Base-by-base conservation (phyloP, 1,284 basidiomycete genomes). In the Malassezia dermatis region DNA sequence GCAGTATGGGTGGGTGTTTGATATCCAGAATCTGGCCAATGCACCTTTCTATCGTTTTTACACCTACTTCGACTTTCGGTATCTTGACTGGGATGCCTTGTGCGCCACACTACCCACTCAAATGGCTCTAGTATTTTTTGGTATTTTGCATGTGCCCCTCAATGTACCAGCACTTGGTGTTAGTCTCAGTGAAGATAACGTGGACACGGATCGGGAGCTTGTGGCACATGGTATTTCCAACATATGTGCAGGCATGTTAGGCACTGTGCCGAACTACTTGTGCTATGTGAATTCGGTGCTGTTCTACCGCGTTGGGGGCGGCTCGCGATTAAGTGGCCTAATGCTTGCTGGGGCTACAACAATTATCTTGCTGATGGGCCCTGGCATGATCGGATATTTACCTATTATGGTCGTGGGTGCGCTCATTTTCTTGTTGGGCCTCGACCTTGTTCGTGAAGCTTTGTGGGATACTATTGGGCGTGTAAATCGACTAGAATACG, bases 211-310 rank as follows among this genome's bases (percentile, higher is more conserved):
- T 72, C 84, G 85, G 56, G 93, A 98, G 74, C 83, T 98, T 1
- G 81, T 94, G 37, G 89, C 83, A 1, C 93, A 98, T 71, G 93
- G 93, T 4, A 84, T 88, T 58, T 91, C 89, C 1, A 98, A 98
- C 72, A 62, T 95, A 4, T 76, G 86, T 0, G 82, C 90, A 0
- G 91, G 90, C 1, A 56, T 86, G 2, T 66, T 86, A 21, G 89
- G 90, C 3, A 84, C 85, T 4, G 89, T 89, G 15, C 76, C 77
- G 7, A 79, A 79, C 64, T 80, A 80, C 60, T 73, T 80, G 13
- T 77, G 77, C 62, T 75, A 74, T 44, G 71, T 74, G 51, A 75
- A 75, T 59, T 70, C 69, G 24, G 70, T 75, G 2, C 64, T 75
- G n/a, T 74, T 98, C 77, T 95, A 95, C 77, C 86, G 90, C 30